Evolutionary conservation across 1,284 basidiomycete species (phyloP).

Genomic region (Apiotrichum veenhuisii): DNA sequence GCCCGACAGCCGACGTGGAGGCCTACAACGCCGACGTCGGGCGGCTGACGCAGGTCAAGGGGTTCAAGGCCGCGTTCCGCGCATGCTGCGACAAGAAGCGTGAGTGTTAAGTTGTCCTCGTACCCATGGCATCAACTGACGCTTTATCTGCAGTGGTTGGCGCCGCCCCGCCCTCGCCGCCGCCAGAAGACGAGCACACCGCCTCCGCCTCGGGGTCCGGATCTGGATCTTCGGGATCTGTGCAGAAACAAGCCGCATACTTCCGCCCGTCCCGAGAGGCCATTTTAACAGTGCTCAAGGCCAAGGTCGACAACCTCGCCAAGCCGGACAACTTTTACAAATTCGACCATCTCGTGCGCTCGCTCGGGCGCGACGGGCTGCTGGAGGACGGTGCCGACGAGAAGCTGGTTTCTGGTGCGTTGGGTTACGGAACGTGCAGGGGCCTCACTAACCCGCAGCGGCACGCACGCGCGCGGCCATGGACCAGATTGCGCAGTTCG

Average conservation of each 20-base stretch:
- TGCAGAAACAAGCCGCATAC: conserved; percentile 16
- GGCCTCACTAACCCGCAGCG: conserved; percentile 18
- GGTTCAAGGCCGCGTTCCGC: conserved; percentile 30
- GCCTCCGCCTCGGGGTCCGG: too few species aligned
- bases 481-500: conserved; percentile 36
- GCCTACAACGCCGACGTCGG: conserved; percentile 33
- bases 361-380: conserved; percentile 35
- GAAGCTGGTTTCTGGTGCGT: conserved; percentile 28
- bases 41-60: conserved; percentile 24
- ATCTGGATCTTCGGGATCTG: too few species aligned
- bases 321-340: conserved; percentile 26
- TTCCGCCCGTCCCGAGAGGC: conserved; percentile 32
- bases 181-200: conserved; percentile 16
- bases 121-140: too few species aligned
- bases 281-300: conserved; percentile 25
- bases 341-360: conserved; percentile 43
- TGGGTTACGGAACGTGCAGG: conserved; percentile 2
- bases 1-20: conserved; percentile 6
- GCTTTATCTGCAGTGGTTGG: conserved; percentile 22
- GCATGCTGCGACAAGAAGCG: conserved; percentile 43
- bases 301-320: conserved; percentile 35
- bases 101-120: conserved; percentile 14
- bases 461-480: conserved; percentile 27
- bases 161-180: conserved; percentile 28
- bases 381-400: conserved; percentile 15